Percentiles rank a stretch among this genome's conserved stretches.
Conservation (phyloP, 495 filamentous ascomycete species). For the Neurospora sp. region DNA sequence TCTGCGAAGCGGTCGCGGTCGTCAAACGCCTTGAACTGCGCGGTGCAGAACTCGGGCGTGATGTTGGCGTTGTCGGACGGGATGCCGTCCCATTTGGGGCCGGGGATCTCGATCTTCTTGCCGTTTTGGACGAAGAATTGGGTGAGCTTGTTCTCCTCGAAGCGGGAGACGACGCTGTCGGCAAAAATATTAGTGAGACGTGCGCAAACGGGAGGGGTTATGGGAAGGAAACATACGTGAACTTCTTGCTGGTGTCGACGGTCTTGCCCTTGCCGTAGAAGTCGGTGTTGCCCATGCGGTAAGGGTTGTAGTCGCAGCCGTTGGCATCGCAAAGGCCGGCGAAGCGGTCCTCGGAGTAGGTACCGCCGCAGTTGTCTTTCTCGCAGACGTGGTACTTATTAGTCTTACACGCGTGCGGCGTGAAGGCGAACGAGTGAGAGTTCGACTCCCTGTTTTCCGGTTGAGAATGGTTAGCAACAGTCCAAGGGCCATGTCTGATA, state of each 20-base stretch:
- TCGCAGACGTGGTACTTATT: constrained; percentile 51
- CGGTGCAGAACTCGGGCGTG: constrained; percentile 22
- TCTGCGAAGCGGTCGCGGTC: constrained; percentile 51
- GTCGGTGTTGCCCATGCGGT: constrained; percentile 50
- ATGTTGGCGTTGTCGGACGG: constrained; percentile 30
- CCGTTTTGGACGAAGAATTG: constrained; percentile 66
- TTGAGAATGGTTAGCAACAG: not conserved
- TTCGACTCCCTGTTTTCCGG: constrained; percentile 46
- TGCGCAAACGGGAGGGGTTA: too few relatives aligned
- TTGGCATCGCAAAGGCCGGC: constrained; percentile 60
- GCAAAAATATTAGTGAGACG: too few relatives aligned
- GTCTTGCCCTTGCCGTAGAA: constrained; percentile 56
- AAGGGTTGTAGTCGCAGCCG: constrained; percentile 70
- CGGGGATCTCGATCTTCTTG: constrained; percentile 44
- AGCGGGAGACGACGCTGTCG: constrained; percentile 54
- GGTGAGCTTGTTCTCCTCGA: constrained; percentile 47
- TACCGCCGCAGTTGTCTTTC: constrained; percentile 35
- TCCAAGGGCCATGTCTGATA: too few relatives aligned
- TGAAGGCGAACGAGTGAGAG: constrained; percentile 49
- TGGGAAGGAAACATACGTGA: constrained; percentile 33
- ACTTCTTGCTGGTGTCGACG: constrained; percentile 53
- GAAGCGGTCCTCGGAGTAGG: constrained; percentile 42
- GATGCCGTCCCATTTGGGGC: constrained; percentile 29
- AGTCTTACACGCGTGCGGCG: constrained; percentile 57
- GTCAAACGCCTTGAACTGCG: constrained; percentile 16